Evolutionary conservation across 768 basidiomycete genomes (phyloP), one percentile per base, ranked within the genome.

Genomic region (Sutorius australiensis): DNA sequence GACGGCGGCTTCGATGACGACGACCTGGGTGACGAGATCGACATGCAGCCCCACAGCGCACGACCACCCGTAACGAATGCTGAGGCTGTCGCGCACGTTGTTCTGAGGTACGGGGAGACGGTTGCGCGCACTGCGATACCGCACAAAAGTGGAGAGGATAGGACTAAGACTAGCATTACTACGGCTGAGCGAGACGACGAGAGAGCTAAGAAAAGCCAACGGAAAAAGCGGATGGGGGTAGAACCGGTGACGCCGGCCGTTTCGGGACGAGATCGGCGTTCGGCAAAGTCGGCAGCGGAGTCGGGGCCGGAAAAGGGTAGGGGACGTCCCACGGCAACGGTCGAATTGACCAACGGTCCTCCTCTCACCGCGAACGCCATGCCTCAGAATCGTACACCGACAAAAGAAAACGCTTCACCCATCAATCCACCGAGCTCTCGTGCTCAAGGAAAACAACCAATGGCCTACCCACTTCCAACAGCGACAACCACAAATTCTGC

Each of bases 401-500:
- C 75, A 64, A 60, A 74, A 67, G 55, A 76, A 67, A 63, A 71
- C 62, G 31, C 58, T 13, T 32, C 63, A 13, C 32, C 60, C 17
- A 62, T 66, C 40, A 78, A 79, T 31, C 80, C 78, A 43, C 91
- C 87, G 31, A 86, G 83, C 54, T 89, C 89, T 42, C 82, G 92
- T 12, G 91, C 91, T 31, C 89, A 89, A 56, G 92, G 92, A 59
- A 94, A 95, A 76, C 89, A 92, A 64, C 92, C 92, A 31, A 94
- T 94, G 92, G 78, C 85, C 2, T 92, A 92, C 66, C 57, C 55
- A 11, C 70, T 60, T 0, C 30, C 67, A 1, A 45, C 63, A 6
- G 46, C 71, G 43, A 48, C 67, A 7, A 54, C 67, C 33, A 48
- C 69, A 50, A 59, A 69, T 68, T 70, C 75, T 70, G 62, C 77